Evolutionary conservation across 1,284 basidiomycete species (phyloP).

Genomic region (Ustilago bromivora): DNA sequence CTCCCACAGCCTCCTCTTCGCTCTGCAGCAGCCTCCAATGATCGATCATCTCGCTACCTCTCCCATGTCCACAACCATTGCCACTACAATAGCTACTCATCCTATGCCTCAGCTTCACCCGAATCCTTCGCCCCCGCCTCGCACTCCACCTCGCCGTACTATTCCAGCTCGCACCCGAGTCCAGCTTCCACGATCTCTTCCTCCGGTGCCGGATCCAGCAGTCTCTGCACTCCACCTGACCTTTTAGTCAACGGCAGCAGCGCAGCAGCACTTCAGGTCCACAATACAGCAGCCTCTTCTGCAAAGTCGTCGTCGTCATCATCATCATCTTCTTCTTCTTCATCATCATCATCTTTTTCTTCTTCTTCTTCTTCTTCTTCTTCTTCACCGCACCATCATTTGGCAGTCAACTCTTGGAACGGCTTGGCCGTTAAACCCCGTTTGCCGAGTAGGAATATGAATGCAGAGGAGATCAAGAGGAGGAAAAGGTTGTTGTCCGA

Average conservation of each 20-base stretch:
- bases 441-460: constrained; percentile 4
- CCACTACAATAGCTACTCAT: background rate
- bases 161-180: constrained; percentile 28
- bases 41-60: background rate
- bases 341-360: no score
- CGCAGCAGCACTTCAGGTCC: background rate
- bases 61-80: constrained; percentile 3
- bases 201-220: constrained; percentile 14
- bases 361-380: no score
- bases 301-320: background rate
- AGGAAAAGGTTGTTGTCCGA: constrained; percentile 15
- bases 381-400: background rate
- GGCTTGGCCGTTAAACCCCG: constrained; percentile 23
- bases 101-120: constrained; percentile 10
- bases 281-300: background rate
- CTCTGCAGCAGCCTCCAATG: background rate
- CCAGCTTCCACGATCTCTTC: constrained; percentile 19
- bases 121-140: constrained; percentile 2
- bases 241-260: constrained; percentile 49
- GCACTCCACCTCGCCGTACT: constrained; percentile 28
- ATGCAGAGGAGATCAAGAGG: constrained; percentile 18
- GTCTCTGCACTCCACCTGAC: constrained; percentile 56
- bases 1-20: constrained; percentile 1
- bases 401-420: constrained; percentile 42
- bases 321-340: no score